Evolutionary conservation across 768 basidiomycete genomes (phyloP), one percentile per base, ranked within the genome.

Genomic region (Nevesoporus exiguus): DNA sequence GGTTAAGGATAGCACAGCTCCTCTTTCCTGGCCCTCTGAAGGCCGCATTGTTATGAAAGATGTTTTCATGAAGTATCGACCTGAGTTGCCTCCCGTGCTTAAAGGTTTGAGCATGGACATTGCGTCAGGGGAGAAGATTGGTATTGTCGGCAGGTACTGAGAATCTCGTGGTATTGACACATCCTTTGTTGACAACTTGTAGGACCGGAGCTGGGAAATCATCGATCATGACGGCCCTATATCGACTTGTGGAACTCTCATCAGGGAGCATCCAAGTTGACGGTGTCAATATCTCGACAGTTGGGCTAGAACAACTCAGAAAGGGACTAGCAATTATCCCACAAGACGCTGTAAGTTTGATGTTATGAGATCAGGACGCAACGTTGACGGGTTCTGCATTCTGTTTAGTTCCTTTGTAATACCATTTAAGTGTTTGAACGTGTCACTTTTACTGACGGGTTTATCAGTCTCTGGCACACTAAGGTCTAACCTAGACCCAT

Each of bases 131-230:
- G 94, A 98, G 73, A 95, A 96, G 73, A 85, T 98, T 58, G 94
- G 94, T 27, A 89, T 96, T 49, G 89, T 96, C 44, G 92, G 93
- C 22, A 62, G 83, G 69, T 79, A 64, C 31, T 3, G 2, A 71
- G 10, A 21, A 44, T 41, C 29, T 3, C 30, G 71, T 56, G 33
- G 52, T 56, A 19, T 14, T 33, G 7, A 25, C n/a, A 39, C 14
- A 49, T 21, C 30, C 19, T 43, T 36, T 37, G 21, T 33, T 51
- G 19, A 47, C 34, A 29, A 51, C 40, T 33, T 46, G 34, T 56
- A 81, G 83, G 62, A 93, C 92, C 17, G 92, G 92, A 46, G 92
- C 92, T 0, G 93, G 93, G 36, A 93, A 96, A 71, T 89, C 87
- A 17, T 89, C 89, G 1, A 87, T 98, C 54, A 89, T 96, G 88